These are phyloP conservation scores for Esteya vermicola DNA, from an alignment of 2,329 filamentous ascomycete species.

Conservation along the genomic window DNA sequence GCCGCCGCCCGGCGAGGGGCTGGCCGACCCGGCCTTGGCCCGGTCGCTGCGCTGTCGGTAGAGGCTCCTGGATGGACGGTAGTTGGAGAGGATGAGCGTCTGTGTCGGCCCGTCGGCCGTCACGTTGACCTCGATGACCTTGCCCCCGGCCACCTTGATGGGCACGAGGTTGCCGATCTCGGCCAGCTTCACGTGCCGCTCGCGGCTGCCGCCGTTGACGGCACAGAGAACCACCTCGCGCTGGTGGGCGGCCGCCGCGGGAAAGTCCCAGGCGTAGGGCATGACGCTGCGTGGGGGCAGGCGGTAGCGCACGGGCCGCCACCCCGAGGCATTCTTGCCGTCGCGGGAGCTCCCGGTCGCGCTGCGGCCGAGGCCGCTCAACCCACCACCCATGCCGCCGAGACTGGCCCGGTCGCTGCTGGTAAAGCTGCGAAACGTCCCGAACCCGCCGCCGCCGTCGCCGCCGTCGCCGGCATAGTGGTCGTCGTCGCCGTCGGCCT, in stretches of 20 bases:
- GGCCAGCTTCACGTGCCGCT: constrained; percentile 84
- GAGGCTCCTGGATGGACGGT: constrained; percentile 80
- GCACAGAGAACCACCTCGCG: constrained; percentile 86
- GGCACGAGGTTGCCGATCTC: constrained; percentile 95
- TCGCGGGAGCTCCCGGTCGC: too few species aligned
- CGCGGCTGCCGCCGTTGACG: constrained; percentile 64
- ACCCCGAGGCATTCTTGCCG: constrained; percentile 70
- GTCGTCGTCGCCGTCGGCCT: constrained; percentile 83
- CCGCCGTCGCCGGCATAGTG: too few species aligned
- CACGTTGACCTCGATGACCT: constrained; percentile 94
- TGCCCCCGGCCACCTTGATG: constrained; percentile 65
- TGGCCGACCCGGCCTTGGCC: constrained; percentile 33
- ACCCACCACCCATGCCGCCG: too few species aligned
- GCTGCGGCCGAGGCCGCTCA: too few species aligned
- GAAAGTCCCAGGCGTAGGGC: constrained; percentile 99
- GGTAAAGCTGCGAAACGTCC: too few species aligned
- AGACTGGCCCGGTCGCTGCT: too few species aligned
- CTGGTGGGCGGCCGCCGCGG: constrained; percentile 89
- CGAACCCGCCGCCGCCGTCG: too few species aligned
- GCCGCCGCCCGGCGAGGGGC: background rate
- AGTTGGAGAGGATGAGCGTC: constrained; percentile 86
- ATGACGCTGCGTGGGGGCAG: constrained; percentile 92
- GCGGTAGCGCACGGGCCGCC: constrained; percentile 85
- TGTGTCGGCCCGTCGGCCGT: constrained; percentile 92
- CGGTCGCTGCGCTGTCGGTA: constrained; percentile 45